Percentiles rank a stretch among this genome's conserved stretches.
These are phyloP conservation scores for Ascochyta rabiei DNA, from an alignment of 2,329 filamentous ascomycete species.

Conservation along the genomic window DNA sequence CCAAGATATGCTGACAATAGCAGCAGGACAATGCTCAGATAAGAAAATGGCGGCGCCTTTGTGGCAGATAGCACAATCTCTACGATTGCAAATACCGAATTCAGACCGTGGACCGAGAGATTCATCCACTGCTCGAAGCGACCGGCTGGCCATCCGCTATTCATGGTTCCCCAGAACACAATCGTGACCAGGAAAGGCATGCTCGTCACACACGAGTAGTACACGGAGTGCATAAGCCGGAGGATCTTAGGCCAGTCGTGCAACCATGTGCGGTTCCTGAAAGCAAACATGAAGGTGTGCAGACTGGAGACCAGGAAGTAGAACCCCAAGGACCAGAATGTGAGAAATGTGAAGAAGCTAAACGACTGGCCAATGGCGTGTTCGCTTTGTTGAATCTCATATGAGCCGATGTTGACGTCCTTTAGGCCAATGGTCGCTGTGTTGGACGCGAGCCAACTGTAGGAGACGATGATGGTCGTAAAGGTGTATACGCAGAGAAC, in stretches of 20 bases:
- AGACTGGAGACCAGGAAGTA: constrained; percentile 71
- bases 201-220: constrained; percentile 46
- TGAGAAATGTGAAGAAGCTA: constrained; percentile 80
- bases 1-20: constrained; percentile 72
- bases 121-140: constrained; percentile 58
- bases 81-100: constrained; percentile 71
- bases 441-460: constrained; percentile 59
- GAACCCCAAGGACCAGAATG: constrained; percentile 80
- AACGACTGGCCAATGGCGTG: constrained; percentile 65
- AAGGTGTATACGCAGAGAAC: constrained; percentile 67
- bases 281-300: constrained; percentile 69
- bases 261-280: constrained; percentile 37
- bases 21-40: constrained; percentile 68
- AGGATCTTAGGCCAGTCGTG: constrained; percentile 42
- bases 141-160: constrained; percentile 50
- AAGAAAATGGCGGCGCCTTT: constrained; percentile 63
- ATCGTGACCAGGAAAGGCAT: constrained; percentile 50
- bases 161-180: constrained; percentile 49
- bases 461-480: constrained; percentile 68
- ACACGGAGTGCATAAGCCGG: constrained; percentile 42
- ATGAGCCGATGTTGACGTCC: constrained; percentile 43
- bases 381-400: constrained; percentile 66
- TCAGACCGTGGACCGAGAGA: constrained; percentile 75
- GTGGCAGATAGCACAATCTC: constrained; percentile 75
- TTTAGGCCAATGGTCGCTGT: constrained; percentile 28